A percentile compares a stretch with the other conserved stretches of the same genome.
These are phyloP conservation scores for Trebouxia sp. DNA, from an alignment of 139 green algal species.

Conservation along the genomic window DNA sequence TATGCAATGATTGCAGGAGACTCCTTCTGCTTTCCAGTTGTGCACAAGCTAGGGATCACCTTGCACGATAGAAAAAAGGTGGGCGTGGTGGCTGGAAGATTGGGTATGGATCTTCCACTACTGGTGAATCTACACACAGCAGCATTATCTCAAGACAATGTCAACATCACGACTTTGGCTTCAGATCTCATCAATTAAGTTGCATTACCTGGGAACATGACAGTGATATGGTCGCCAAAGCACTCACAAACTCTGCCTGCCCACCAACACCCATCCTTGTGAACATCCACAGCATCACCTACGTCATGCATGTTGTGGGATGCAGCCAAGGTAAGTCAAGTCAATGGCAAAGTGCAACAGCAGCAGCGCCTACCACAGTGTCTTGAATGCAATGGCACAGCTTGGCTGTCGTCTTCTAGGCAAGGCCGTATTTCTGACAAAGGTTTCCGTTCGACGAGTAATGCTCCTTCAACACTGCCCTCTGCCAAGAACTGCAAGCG, in stretches of 20 bases:
- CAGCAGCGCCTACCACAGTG: neutral
- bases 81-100: neutral
- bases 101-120: neutral
- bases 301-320: too few relatives aligned
- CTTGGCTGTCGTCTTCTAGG: neutral
- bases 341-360: too few relatives aligned
- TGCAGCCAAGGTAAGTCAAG: too few relatives aligned
- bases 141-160: too few relatives aligned
- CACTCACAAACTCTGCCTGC: neutral
- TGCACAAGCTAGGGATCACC: neutral
- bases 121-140: neutral
- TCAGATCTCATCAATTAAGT: too few relatives aligned
- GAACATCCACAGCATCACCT: conserved; percentile 6
- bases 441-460: neutral
- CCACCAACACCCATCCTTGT: conserved; percentile 17
- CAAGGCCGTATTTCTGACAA: neutral
- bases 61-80: neutral
- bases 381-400: neutral
- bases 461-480: neutral
- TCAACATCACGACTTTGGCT: too few relatives aligned
- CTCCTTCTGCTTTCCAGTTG: too few relatives aligned
- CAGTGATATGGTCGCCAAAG: neutral
- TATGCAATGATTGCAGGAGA: too few relatives aligned
- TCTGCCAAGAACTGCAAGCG: neutral
- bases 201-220: conserved; percentile 18